Percentiles rank a stretch among this genome's conserved stretches.
Evolutionary conservation across 2,329 filamentous ascomycete genomes (phyloP).

Genomic region (Clarireedia hainanense): DNA sequence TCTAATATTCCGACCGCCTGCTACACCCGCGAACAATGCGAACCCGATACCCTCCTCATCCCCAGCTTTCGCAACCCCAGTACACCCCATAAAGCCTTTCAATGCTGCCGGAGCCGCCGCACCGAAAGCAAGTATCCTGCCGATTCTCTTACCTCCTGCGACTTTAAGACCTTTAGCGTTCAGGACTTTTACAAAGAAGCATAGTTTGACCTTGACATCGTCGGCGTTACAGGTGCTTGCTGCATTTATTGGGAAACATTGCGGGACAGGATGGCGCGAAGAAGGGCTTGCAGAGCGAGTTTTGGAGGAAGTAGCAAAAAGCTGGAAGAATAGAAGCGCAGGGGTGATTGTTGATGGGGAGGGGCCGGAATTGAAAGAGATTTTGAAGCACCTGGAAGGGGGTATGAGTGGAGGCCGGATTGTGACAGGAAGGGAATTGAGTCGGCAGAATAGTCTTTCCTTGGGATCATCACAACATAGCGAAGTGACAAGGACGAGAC

Average conservation of each 20-base stretch:
- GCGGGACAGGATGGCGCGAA: slow-evolving; percentile 93
- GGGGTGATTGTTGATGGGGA: slow-evolving; percentile 86
- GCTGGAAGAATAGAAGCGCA: slow-evolving; percentile 85
- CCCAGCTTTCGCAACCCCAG: slow-evolving; percentile 81
- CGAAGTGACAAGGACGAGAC: slow-evolving; percentile 45
- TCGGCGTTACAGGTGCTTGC: slow-evolving; percentile 79
- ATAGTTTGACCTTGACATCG: slow-evolving; percentile 86
- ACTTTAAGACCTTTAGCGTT: slow-evolving; percentile 88
- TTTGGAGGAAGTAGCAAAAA: slow-evolving; percentile 81
- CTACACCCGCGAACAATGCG: slow-evolving; percentile 18
- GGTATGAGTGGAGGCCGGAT: slow-evolving; percentile 83
- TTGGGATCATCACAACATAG: slow-evolving; percentile 47
- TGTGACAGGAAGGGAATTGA: slow-evolving; percentile 45
- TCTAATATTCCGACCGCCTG: slow-evolving; percentile 23
- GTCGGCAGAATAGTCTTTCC: slow-evolving; percentile 56
- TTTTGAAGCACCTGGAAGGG: slow-evolving; percentile 75
- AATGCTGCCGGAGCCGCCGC: slow-evolving; percentile 17
- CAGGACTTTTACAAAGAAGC: slow-evolving; percentile 93
- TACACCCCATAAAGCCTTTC: slow-evolving; percentile 66
- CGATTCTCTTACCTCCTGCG: slow-evolving; percentile 80
- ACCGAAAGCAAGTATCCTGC: slow-evolving; percentile 51
- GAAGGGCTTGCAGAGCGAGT: slow-evolving; percentile 89
- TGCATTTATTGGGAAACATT: slow-evolving; percentile 84
- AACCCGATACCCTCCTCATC: slow-evolving; percentile 79
- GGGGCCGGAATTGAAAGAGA: slow-evolving; percentile 67